Conservation (phyloP, 2,329 filamentous ascomycete genomes). For the Claviceps pazoutovae region DNA sequence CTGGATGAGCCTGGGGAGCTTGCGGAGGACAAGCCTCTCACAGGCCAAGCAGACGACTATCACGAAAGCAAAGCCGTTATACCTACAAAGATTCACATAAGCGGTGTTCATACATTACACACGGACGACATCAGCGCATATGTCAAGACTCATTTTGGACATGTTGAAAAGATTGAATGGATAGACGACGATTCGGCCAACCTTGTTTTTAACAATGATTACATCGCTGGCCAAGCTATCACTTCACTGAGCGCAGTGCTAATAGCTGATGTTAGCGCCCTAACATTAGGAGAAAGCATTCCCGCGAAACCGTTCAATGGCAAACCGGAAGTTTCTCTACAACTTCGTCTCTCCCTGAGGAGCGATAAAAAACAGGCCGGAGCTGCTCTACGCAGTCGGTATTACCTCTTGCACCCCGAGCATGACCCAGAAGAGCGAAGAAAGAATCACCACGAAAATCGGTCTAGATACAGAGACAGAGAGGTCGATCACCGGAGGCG, state of each 20-base stretch:
- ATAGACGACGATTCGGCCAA: constrained; percentile 89
- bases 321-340: constrained; percentile 55
- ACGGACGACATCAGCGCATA: constrained; percentile 70
- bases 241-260: constrained; percentile 36
- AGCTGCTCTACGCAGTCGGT: constrained; percentile 69
- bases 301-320: constrained; percentile 54
- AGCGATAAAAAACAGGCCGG: constrained; percentile 69
- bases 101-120: constrained; percentile 68
- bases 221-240: constrained; percentile 39
- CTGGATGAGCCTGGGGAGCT: constrained; percentile 25
- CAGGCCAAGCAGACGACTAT: constrained; percentile 1
- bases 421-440: constrained; percentile 67
- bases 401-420: constrained; percentile 85
- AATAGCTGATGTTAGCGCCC: constrained; percentile 37
- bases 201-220: constrained; percentile 54
- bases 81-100: constrained; percentile 61
- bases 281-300: constrained; percentile 49
- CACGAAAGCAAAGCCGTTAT: constrained; percentile 16
- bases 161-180: constrained; percentile 65
- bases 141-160: constrained; percentile 50
- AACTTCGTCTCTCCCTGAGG: constrained; percentile 58
- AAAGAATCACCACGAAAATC: constrained; percentile 40
- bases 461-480: constrained; percentile 50
- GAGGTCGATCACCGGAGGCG: constrained; percentile 23
- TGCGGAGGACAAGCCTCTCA: constrained; percentile 18